These are phyloP conservation scores for Trichoderma sp. DNA, from an alignment of 2,329 filamentous ascomycete species.

Conservation along the genomic window DNA sequence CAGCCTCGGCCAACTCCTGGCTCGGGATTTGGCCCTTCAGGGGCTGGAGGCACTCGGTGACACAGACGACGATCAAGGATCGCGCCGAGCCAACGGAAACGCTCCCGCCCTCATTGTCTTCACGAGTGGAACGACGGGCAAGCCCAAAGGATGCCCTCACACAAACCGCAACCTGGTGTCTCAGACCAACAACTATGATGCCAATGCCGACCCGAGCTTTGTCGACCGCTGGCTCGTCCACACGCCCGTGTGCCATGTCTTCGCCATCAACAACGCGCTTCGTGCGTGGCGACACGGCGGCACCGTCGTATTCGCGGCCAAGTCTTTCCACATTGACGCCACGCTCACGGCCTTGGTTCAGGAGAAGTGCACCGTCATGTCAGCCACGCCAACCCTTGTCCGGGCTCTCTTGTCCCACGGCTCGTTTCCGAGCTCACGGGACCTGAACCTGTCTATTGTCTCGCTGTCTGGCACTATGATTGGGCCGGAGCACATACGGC, in stretches of 20 bases:
- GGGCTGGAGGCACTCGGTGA: neutral
- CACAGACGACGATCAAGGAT: slow-evolving; percentile 13
- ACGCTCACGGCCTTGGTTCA: slow-evolving; percentile 36
- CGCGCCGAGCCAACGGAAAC: slow-evolving; percentile 4
- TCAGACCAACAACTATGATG: slow-evolving; percentile 40
- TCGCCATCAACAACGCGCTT: slow-evolving; percentile 42
- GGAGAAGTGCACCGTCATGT: slow-evolving; percentile 41
- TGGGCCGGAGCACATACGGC: slow-evolving; percentile 33
- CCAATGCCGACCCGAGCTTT: slow-evolving; percentile 33
- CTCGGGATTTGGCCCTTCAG: neutral
- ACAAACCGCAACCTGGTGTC: slow-evolving; percentile 44
- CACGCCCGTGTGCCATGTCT: slow-evolving; percentile 42
- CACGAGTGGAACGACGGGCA: slow-evolving; percentile 52
- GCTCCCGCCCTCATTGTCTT: slow-evolving; percentile 46
- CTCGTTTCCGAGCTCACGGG: slow-evolving; percentile 30
- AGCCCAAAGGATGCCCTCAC: slow-evolving; percentile 48
- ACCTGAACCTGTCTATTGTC: slow-evolving; percentile 36
- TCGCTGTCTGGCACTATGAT: slow-evolving; percentile 40
- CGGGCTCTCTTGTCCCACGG: slow-evolving; percentile 36
- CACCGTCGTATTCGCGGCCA: slow-evolving; percentile 39
- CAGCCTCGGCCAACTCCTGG: slow-evolving; percentile 23
- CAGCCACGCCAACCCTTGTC: slow-evolving; percentile 43
- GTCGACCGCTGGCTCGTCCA: slow-evolving; percentile 41
- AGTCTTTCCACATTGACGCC: slow-evolving; percentile 36
- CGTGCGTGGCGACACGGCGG: slow-evolving; percentile 41